Percentiles rank a stretch among this genome's conserved stretches.
These are phyloP conservation scores for Heliamphora pulchella DNA, from an alignment of 179 eudicot species.

Conservation along the genomic window DNA sequence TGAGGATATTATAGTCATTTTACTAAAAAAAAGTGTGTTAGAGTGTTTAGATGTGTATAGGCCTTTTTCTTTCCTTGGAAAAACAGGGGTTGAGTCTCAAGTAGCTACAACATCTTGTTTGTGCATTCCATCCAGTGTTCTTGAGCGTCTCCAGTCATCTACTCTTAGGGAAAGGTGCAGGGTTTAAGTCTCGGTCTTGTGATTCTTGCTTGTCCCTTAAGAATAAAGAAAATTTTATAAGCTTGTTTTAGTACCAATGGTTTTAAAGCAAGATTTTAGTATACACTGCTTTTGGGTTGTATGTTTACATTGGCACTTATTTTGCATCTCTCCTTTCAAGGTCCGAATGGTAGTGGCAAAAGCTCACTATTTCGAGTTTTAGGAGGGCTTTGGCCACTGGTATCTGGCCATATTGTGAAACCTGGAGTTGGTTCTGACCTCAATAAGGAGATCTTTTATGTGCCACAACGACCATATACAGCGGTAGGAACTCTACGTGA, in stretches of 20 bases:
- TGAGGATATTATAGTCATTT: too few relatives aligned
- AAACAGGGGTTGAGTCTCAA: too few relatives aligned
- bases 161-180: not conserved
- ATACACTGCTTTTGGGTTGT: not conserved
- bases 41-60: too few relatives aligned
- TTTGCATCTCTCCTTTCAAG: constrained; percentile 29
- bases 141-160: not conserved
- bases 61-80: too few relatives aligned
- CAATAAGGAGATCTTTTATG: constrained; percentile 92
- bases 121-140: not conserved
- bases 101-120: not conserved
- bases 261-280: constrained; percentile 5
- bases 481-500: constrained; percentile 97
- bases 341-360: constrained; percentile 99
- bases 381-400: constrained; percentile 97
- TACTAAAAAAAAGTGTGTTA: too few relatives aligned
- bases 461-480: constrained; percentile 95
- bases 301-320: not conserved
- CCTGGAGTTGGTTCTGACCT: constrained; percentile 98
- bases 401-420: constrained; percentile 91
- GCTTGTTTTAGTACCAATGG: not conserved
- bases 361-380: constrained; percentile 97
- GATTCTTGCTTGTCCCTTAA: not conserved
- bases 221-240: not conserved
- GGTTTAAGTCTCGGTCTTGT: not conserved